Evolutionary conservation across 1,284 basidiomycete genomes (phyloP), one percentile per base, ranked within the genome.

Genomic region (Irpex rosettiformis): DNA sequence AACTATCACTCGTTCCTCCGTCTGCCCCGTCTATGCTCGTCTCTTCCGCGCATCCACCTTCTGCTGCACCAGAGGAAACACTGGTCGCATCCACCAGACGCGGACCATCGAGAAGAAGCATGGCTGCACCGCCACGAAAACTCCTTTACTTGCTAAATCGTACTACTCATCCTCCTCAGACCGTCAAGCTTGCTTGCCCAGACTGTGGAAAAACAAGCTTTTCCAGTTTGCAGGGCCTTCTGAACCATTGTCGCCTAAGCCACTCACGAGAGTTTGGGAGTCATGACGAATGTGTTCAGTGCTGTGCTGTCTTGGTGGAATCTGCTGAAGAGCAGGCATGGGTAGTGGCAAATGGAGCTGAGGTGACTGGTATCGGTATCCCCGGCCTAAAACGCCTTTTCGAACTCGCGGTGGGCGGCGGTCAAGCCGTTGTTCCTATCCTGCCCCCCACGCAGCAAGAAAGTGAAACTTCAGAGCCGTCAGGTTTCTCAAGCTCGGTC

Each of bases 201-300:
- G 77, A 75, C 59, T 91, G 89, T 64, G 64, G 71, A 18, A 81
- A 85, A 47, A 82, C 79, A 1, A 76, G 86, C 13, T 91, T 91
- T 66, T 84, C 82, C 11, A 85, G 81, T n/a, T 76, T 91, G 1
- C 89, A 91, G 69, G 89, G 89, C 2, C 77, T 91, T 22, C 75
- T 90, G 25, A 91, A 91, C 62, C 89, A 91, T 66, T 86, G 83
- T 57, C 84, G 89, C 10, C 74, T 89, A 28, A 77, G 81, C 2
- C 89, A 91, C 67, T 72, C 75, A 18, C 74, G 84, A 52, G 86
- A 88, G 63, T 91, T 84, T 78, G 85, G 83, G 7, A 87, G 83
- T 27, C 89, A 91, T 63, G 89, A 91, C 55, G 84, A 87, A 57
- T 90, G 88, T 64, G 82, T 91, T 8, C 78, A 79, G 58, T 80